These are phyloP conservation scores for Rutstroemia sp. DNA, from an alignment of 2,329 filamentous ascomycete species.

Conservation along the genomic window DNA sequence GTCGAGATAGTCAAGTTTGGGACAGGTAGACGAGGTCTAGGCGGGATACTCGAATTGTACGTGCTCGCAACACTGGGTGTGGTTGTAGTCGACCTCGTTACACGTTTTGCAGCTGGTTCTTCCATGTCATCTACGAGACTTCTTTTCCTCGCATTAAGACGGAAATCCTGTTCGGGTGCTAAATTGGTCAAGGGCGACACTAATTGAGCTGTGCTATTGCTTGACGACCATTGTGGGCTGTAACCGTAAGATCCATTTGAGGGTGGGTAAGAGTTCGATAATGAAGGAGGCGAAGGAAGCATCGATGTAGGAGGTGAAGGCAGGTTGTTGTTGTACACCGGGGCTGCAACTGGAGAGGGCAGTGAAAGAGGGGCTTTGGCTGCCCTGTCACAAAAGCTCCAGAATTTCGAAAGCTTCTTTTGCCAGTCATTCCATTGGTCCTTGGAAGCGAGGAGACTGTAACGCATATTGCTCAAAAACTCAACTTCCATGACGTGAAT, in stretches of 20 bases:
- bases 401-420: conserved; percentile 71
- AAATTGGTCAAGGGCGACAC: conserved; percentile 27
- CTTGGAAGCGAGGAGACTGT: conserved; percentile 81
- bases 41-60: conserved; percentile 11
- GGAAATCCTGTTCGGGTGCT: conserved; percentile 33
- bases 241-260: conserved; percentile 20
- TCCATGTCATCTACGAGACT: conserved; percentile 46
- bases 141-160: conserved; percentile 43
- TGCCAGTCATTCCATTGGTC: conserved; percentile 87
- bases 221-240: conserved; percentile 28
- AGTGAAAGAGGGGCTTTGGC: conserved; percentile 21
- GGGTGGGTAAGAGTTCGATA: conserved; percentile 32
- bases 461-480: conserved; percentile 97
- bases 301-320: conserved; percentile 44
- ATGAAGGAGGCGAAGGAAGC: conserved; percentile 41
- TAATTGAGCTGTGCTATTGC: conserved; percentile 31
- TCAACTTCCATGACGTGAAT: conserved; percentile 99
- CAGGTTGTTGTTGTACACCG: conserved; percentile 35
- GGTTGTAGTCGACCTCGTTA: conserved; percentile 21
- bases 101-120: conserved; percentile 49
- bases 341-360: conserved; percentile 24
- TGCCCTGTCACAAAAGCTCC: conserved; percentile 48
- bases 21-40: conserved; percentile 52
- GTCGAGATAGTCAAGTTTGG: conserved; percentile 55
- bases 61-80: conserved; percentile 3